A percentile compares a stretch with the other conserved stretches of the same genome.
These are phyloP conservation scores for Yamadazyma jaroonii DNA, from an alignment of 1,139 yeast species.

Conservation along the genomic window DNA sequence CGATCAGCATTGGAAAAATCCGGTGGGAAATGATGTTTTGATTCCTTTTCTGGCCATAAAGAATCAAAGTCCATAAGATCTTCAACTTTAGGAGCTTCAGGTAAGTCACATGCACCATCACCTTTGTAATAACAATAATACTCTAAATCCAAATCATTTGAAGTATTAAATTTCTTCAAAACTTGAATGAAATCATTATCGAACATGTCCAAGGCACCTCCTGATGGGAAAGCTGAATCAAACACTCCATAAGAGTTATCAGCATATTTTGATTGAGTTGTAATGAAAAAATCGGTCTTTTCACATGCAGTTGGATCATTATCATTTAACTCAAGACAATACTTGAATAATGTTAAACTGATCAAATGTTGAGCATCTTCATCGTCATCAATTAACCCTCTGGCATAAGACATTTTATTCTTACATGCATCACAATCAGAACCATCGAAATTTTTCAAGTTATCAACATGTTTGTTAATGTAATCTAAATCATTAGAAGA, in stretches of 20 bases:
- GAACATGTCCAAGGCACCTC: conserved; percentile 23
- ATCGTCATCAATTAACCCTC: conserved; percentile 22
- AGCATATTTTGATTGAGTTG: conserved; percentile 25
- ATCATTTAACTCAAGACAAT: conserved; percentile 30
- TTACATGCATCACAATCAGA: conserved; percentile 36
- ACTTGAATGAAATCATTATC: conserved; percentile 41
- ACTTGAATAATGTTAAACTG: conserved; percentile 31
- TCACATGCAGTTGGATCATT: conserved; percentile 32
- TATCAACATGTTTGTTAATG: conserved; percentile 23
- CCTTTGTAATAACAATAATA: conserved; percentile 32
- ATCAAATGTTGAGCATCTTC: conserved; percentile 36
- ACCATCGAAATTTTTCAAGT: conserved; percentile 26
- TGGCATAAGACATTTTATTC: conserved; percentile 30
- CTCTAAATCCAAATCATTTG: conserved; percentile 34
- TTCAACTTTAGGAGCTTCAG: conserved; percentile 26
- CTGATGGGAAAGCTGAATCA: conserved; percentile 25
- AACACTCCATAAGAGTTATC: conserved; percentile 16
- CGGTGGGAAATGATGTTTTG: conserved; percentile 23
- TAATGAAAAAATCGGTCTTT: conserved; percentile 35
- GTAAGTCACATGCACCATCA: conserved; percentile 24
- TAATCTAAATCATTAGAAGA: conserved; percentile 24
- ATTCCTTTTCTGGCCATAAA: conserved; percentile 33
- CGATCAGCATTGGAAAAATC: conserved; percentile 9
- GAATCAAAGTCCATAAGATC: conserved; percentile 21
- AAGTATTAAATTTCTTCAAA: conserved; percentile 30